These are phyloP conservation scores for Eucalyptus pumila DNA, from an alignment of 345 rosid genomes.

Conservation along the genomic window DNA sequence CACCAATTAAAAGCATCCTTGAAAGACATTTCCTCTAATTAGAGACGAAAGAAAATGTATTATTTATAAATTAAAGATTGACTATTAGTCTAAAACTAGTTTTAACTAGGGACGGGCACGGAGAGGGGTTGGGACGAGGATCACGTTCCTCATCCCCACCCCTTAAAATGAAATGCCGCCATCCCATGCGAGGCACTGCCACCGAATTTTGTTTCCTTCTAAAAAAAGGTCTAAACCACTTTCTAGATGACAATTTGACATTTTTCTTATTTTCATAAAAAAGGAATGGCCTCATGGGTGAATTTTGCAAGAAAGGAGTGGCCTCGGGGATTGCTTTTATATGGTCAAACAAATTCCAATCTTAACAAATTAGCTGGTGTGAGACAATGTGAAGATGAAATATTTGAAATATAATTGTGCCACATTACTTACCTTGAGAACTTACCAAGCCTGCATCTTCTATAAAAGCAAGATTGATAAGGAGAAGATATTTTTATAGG, in stretches of 20 bases:
- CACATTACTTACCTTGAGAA: neutral
- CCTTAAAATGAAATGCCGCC: no score
- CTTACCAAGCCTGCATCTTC: no score
- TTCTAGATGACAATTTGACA: neutral
- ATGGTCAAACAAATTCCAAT: neutral
- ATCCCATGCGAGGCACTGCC: neutral
- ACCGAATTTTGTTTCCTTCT: no score
- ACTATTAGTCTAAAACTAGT: neutral
- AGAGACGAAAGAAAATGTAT: neutral
- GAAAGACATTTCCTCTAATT: neutral
- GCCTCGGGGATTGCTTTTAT: neutral
- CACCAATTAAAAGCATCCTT: neutral
- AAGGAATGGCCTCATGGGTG: neutral
- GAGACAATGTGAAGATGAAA: neutral
- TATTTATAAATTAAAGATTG: no score
- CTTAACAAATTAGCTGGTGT: neutral
- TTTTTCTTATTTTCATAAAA: neutral
- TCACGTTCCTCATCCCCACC: no score
- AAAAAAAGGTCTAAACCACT: neutral
- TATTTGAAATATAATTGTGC: neutral
- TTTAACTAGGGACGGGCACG: neutral
- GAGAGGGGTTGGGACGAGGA: neutral
- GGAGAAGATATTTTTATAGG: no score
- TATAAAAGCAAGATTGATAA: no score
- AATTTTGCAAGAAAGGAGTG: neutral